phyloP scores from a whole-genome alignment of 1,284 basidiomycete species.

The Trichosporon coremiiforme region DNA sequence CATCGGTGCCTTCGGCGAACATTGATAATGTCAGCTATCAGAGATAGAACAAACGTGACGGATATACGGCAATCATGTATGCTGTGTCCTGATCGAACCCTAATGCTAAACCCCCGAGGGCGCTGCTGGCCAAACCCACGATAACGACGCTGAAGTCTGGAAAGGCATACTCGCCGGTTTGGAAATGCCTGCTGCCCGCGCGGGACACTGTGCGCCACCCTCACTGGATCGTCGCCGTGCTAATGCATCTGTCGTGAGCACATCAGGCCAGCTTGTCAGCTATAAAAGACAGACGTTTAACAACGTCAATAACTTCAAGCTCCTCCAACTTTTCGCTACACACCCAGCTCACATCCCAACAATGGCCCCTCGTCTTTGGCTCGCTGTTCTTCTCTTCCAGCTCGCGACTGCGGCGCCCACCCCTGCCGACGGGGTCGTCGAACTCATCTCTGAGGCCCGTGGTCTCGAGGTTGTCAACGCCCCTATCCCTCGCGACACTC shows the following conservation, averaged over 20 bases:
- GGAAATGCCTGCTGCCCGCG: too few relatives aligned
- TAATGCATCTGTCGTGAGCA: not conserved
- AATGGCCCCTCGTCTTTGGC: constrained; percentile 7
- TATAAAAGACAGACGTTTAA: not conserved
- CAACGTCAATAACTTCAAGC: not conserved
- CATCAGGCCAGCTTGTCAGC: not conserved
- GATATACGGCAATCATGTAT: not conserved
- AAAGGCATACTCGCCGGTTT: not conserved
- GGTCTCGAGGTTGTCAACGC: not conserved
- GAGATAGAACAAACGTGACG: not conserved
- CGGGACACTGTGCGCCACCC: not conserved
- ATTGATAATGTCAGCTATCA: not conserved
- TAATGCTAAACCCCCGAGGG: not conserved
- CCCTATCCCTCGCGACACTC: not conserved
- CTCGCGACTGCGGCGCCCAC: constrained; percentile 1
- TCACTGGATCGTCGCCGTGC: not conserved
- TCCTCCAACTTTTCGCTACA: not conserved
- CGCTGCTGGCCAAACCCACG: not conserved
- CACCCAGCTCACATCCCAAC: not conserved
- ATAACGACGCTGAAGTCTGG: not conserved
- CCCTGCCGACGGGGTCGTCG: not conserved
- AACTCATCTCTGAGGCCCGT: too few relatives aligned
- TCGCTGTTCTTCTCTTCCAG: constrained; percentile 13
- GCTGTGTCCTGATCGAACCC: not conserved
- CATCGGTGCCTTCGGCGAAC: constrained; percentile 1